Evolutionary conservation across 1,139 yeast genomes (phyloP), one percentile per base, ranked within the genome.

Genomic region (Saccharomyces hybrid): DNA sequence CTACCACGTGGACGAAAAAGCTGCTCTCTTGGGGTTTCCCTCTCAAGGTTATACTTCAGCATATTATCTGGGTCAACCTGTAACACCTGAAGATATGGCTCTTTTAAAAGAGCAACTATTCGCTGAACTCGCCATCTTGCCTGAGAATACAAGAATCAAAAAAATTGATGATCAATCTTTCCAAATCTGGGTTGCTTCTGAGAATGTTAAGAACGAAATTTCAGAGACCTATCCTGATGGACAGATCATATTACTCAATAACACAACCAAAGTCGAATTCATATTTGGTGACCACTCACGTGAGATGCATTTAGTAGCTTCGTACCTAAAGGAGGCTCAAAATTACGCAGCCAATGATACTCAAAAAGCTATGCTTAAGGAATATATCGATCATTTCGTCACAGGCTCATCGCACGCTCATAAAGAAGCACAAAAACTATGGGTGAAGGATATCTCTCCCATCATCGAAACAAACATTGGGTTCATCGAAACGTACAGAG

Each of bases 391-490:
- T 52, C 81, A 95, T 2, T 89, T 89, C 72, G 71, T 77, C 61
- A 83, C 93, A 9, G 96, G 96, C 31, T 84, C 93, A 6, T 84
- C 88, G 83, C 81, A 84, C 59, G 88, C 91, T 14, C 96, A 89
- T 71, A 86, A 87, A 67, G 80, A 85, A 55, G 86, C 96, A 0
- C 96, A 89, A 71, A 81, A 84, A 57, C 78, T 80, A 60, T 89
- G 96, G 96, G 95, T 89, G 57, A 86, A 87, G 67, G 96, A 89
- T 68, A 72, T 87, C 54, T 85, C 88, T 6, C 96, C 96, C 12
- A 75, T 75, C 42, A 91, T 89, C 28, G 96, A 89, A 71, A 83
- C 93, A 49, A 88, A 89, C 67, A 81, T 88, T 63, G 96, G 96
- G 0, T 89, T 88, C 68, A 88, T 89, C 64, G 96, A 89, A 73